Percentiles rank a stretch among this genome's conserved stretches.
Evolutionary conservation across 1,139 yeast species (phyloP).

Genomic region (Diutina pseudorugosa): DNA sequence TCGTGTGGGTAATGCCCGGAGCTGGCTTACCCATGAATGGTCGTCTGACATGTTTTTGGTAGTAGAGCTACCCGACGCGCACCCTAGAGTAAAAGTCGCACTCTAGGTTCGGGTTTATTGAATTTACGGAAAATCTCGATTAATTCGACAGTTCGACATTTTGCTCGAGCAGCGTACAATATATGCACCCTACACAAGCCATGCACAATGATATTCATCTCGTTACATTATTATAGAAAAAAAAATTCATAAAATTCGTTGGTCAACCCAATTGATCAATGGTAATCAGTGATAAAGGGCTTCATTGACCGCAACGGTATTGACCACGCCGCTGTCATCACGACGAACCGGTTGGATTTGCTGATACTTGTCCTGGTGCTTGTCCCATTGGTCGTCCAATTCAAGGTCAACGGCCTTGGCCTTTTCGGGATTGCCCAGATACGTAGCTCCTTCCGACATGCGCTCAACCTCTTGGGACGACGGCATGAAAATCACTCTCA

Average conservation of each 20-base stretch:
- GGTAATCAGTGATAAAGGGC: neutral
- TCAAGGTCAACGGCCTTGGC: neutral
- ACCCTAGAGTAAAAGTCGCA: neutral
- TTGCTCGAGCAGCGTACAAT: too few relatives aligned
- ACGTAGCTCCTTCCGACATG: slow-evolving; percentile 4
- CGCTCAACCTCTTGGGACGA: slow-evolving; percentile 16
- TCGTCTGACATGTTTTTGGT: neutral
- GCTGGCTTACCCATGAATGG: slow-evolving; percentile 18
- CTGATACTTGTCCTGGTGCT: neutral
- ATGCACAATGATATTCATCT: neutral
- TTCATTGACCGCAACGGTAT: neutral
- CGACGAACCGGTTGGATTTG: neutral
- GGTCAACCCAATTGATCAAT: neutral
- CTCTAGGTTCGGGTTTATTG: neutral
- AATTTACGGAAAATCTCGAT: neutral
- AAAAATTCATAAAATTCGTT: neutral
- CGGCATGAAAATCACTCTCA: slow-evolving; percentile 71
- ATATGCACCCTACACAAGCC: too few relatives aligned
- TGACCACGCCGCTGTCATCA: neutral
- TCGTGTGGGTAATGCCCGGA: slow-evolving; percentile 29
- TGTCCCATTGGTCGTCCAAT: neutral
- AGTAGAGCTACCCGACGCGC: neutral
- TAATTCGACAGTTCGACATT: too few relatives aligned
- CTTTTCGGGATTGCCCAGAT: neutral
- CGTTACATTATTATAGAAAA: neutral